A percentile compares a stretch with the other conserved stretches of the same genome.
Conservation (phyloP, 192 early-diverging fungal genomes). For the Backusella australiensis region DNA sequence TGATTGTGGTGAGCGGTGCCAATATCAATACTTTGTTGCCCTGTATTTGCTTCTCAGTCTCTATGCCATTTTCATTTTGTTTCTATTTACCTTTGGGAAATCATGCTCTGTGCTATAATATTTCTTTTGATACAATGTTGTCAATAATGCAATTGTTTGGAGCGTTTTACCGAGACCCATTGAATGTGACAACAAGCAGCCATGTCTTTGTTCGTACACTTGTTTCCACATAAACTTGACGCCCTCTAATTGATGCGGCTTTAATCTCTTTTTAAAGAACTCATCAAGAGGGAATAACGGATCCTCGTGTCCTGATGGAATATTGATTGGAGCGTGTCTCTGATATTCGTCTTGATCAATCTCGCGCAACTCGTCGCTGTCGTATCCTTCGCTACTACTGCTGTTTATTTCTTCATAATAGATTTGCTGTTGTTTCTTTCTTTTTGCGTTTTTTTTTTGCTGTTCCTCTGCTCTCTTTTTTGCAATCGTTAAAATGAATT, state of each 20-base stretch:
- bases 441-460: background rate
- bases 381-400: background rate
- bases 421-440: background rate
- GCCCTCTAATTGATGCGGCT: constrained; percentile 47
- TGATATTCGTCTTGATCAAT: background rate
- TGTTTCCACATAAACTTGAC: constrained; percentile 82
- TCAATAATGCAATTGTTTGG: constrained; percentile 71
- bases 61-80: constrained; percentile 40
- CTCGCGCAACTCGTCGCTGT: background rate
- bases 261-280: constrained; percentile 10
- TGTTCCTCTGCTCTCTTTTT: background rate
- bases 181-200: constrained; percentile 80
- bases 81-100: constrained; percentile 24
- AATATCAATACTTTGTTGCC: constrained; percentile 65
- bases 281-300: background rate
- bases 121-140: constrained; percentile 66
- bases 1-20: constrained; percentile 63
- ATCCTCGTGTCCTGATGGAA: background rate
- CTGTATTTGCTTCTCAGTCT: background rate
- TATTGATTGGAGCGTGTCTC: background rate
- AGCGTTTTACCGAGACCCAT: constrained; percentile 87
- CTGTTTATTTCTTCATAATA: background rate
- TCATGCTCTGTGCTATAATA: constrained; percentile 46
- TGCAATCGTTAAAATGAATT: background rate
- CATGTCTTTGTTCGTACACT: constrained; percentile 66